phyloP scores from a whole-genome alignment of 768 basidiomycete species.

The Sistotremastrum suecicum region DNA sequence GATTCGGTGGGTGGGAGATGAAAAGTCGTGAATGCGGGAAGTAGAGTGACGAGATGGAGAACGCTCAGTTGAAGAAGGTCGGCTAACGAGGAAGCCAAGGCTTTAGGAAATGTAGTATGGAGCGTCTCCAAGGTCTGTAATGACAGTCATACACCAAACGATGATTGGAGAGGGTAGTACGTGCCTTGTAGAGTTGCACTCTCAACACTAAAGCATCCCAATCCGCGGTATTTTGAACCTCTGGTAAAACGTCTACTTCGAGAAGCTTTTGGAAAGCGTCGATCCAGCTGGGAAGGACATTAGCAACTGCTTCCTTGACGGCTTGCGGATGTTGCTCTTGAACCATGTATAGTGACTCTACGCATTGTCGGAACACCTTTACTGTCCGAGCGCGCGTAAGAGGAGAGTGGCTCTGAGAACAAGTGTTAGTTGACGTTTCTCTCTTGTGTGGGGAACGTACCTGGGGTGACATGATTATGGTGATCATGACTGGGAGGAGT shows the following conservation, averaged over 20 bases:
- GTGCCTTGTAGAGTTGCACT: slow-evolving; percentile 76
- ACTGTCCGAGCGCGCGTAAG: slow-evolving; percentile 77
- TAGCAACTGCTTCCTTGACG: slow-evolving; percentile 67
- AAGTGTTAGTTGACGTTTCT: slow-evolving; percentile 2
- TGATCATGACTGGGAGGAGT: slow-evolving; percentile 72
- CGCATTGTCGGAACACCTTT: slow-evolving; percentile 80
- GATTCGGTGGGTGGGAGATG: slow-evolving; percentile 44
- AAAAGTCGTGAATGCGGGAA: slow-evolving; percentile 44
- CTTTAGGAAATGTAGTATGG: slow-evolving; percentile 68
- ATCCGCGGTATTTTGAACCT: slow-evolving; percentile 39
- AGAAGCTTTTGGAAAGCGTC: slow-evolving; percentile 76
- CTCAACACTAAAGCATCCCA: slow-evolving; percentile 79
- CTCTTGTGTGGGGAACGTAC: too few species aligned
- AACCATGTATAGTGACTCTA: slow-evolving; percentile 85
- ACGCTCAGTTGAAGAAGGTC: slow-evolving; percentile 46
- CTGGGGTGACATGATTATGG: slow-evolving; percentile 63
- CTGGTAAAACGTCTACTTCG: slow-evolving; percentile 43
- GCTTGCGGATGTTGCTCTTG: slow-evolving; percentile 84
- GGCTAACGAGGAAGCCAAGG: slow-evolving; percentile 47
- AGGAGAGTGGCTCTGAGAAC: slow-evolving; percentile 47
- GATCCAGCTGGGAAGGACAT: slow-evolving; percentile 84
- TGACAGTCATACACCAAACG: neutral
- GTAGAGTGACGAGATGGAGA: slow-evolving; percentile 42
- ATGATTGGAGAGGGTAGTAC: slow-evolving; percentile 3
- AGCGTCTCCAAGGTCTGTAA: slow-evolving; percentile 65